Evolutionary conservation across 768 basidiomycete species (phyloP).

Genomic region (Hygrocybe punicea): DNA sequence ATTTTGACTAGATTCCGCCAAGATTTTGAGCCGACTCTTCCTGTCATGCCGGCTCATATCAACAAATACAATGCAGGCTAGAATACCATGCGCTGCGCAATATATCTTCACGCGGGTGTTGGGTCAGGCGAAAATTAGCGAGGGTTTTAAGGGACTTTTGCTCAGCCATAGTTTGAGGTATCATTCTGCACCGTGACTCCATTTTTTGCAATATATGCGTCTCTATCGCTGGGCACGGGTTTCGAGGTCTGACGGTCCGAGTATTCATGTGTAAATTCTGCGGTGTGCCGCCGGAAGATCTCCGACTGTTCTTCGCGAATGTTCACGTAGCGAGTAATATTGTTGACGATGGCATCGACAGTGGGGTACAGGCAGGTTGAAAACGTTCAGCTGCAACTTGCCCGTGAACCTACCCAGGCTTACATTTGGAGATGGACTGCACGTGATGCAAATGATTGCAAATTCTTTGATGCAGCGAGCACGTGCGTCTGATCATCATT

Average conservation of each 20-base stretch:
- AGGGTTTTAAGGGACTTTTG: background rate
- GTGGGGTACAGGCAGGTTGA: background rate
- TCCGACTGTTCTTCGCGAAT: background rate
- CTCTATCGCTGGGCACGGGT: background rate
- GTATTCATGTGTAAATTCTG: background rate
- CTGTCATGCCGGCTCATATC: background rate
- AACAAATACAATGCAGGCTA: slow-evolving; percentile 1
- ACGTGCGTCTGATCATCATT: no score
- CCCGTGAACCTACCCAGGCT: no score
- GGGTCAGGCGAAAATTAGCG: background rate
- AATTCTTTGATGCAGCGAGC: no score
- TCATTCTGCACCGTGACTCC: background rate
- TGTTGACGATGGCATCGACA: background rate
- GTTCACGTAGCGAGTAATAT: background rate
- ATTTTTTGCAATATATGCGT: slow-evolving; percentile 1
- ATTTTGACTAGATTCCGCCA: background rate
- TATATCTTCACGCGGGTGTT: background rate
- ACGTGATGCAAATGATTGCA: no score
- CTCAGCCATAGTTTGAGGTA: background rate
- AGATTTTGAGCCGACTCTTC: background rate
- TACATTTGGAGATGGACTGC: no score
- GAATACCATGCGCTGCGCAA: slow-evolving; percentile 3
- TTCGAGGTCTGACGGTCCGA: background rate
- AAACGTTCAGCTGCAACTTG: no score
- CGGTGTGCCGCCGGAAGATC: background rate